Evolutionary conservation across 2,329 filamentous ascomycete genomes (phyloP), one percentile per base, ranked within the genome.

Genomic region (Colletotrichum sp.): DNA sequence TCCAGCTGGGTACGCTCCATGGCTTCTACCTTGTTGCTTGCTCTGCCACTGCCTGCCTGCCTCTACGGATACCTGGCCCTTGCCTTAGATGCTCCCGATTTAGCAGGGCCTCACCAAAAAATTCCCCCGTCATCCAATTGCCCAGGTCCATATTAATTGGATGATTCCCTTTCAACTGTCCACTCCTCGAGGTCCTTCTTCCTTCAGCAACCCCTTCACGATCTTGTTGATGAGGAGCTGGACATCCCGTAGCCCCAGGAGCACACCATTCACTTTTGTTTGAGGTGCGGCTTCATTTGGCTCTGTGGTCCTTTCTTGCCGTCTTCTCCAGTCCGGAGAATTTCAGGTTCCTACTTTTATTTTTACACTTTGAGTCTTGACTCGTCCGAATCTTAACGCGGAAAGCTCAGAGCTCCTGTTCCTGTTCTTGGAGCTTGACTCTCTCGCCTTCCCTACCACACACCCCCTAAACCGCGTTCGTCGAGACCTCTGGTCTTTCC

Each of bases 371-470:
- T 78, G 71, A 78, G 77, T 78, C 63, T 52, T 66, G 70, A 78
- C 77, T 78, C 77, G 77, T 78, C 77, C 75, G 75, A 77, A 77
- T 75, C 68, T 76, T 78, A 74, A 74, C 72, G 32, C 61, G 52
- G 66, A 76, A 63, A 72, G 75, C 75, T 77, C 57, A 70, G 65
- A 75, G 77, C 77, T 77, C 75, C 77, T 75, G 77, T 75, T 77
- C 75, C 77, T 75, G 71, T 71, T 76, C 72, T 30, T 68, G 65
- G 74, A 76, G 74, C 74, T 75, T 63, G 60, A 63, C 61, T 75
- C 48, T 65, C 55, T 63, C 61, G 25, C 19, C 36, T 55, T 59
- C 55, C 28, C 44, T 68, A 34, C 36, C 52, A 52, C 59, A 36
- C 65, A 67, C 27, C 27, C 65, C 59, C 27, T 68, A 72, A 63